Conservation (phyloP, 2,329 filamentous ascomycete genomes). For the Sporothrix curviconia region DNA sequence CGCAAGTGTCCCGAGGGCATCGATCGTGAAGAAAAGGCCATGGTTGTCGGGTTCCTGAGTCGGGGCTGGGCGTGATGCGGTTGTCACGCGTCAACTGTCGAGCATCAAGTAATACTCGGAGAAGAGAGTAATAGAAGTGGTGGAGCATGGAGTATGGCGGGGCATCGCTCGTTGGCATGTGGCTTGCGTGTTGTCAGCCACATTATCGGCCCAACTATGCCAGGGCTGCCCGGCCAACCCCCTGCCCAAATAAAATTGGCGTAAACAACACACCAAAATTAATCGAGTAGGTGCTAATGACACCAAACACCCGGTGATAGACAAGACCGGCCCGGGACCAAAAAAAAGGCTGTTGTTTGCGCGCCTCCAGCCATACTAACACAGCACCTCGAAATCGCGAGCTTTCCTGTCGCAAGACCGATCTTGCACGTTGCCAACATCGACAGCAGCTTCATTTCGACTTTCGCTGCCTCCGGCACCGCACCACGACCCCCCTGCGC, state of each 20-base stretch:
- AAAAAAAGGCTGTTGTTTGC: slow-evolving; percentile 9
- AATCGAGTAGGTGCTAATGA: slow-evolving; percentile 8
- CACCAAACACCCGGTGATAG: slow-evolving; percentile 5
- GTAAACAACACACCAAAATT: slow-evolving; percentile 18
- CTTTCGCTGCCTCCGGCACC: not conserved
- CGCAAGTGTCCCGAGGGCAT: slow-evolving; percentile 62
- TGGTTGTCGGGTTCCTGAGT: slow-evolving; percentile 1
- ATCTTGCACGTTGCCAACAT: not conserved
- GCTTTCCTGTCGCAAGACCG: not conserved
- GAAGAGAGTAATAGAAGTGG: no score
- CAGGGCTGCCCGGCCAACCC: slow-evolving; percentile 21
- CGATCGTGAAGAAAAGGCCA: slow-evolving; percentile 20
- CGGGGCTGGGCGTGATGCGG: not conserved
- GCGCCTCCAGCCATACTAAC: not conserved
- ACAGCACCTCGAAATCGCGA: not conserved
- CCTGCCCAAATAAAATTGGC: slow-evolving; percentile 10
- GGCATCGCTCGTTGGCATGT: slow-evolving; percentile 12
- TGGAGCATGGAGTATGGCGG: no score
- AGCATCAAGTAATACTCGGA: no score
- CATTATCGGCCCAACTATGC: slow-evolving; percentile 4
- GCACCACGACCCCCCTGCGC: not conserved
- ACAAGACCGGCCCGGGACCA: not conserved
- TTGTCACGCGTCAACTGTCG: not conserved
- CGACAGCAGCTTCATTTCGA: not conserved
- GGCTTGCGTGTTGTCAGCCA: slow-evolving; percentile 15